Conservation (phyloP, 768 basidiomycete species). For the Ephemerocybe angulata region DNA sequence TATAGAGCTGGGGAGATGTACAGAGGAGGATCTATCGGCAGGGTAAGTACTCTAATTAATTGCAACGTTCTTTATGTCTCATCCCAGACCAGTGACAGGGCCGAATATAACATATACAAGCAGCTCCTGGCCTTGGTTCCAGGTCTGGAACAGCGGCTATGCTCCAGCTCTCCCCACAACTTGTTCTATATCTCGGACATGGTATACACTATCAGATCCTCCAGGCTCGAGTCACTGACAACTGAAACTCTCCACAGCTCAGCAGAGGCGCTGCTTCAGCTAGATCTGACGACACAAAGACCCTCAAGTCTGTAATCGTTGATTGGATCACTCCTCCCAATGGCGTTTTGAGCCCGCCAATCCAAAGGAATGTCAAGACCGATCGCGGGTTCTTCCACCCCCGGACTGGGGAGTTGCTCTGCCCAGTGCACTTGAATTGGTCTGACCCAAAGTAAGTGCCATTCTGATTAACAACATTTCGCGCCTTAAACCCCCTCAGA, state of each 20-base stretch:
- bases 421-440: not conserved
- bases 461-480: not conserved
- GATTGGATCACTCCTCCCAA: constrained; percentile 16
- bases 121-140: constrained; percentile 13
- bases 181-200: constrained; percentile 14
- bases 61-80: not conserved
- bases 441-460: not conserved
- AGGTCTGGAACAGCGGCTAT: constrained; percentile 14
- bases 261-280: constrained; percentile 12
- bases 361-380: constrained; percentile 12
- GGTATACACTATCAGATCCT: constrained; percentile 1
- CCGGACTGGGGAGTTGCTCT: not conserved
- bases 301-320: constrained; percentile 4
- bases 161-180: constrained; percentile 13
- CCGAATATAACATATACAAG: constrained; percentile 13
- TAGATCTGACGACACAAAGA: constrained; percentile 9
- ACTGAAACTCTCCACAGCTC: constrained; percentile 3
- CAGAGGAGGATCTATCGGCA: constrained; percentile 2
- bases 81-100: constrained; percentile 9
- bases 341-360: constrained; percentile 7
- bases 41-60: not conserved
- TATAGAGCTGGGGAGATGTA: constrained; percentile 1
- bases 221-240: not conserved
- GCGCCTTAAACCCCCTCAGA: not conserved
- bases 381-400: constrained; percentile 12